Evolutionary conservation across 371 early-diverging fungal genomes (phyloP).

Genomic region (Zychaea mexicana): DNA sequence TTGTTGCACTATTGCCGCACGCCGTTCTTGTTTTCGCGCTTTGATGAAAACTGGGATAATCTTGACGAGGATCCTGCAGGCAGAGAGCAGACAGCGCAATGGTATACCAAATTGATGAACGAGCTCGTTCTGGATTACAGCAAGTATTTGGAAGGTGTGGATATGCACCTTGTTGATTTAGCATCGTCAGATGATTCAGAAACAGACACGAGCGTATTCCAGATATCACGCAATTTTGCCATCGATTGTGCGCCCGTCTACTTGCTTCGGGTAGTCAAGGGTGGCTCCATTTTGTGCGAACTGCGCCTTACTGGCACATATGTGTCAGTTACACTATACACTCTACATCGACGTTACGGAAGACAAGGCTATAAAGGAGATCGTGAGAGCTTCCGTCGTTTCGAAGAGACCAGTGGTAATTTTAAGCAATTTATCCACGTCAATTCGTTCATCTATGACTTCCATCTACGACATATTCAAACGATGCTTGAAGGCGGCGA

Average conservation of each 20-base stretch:
- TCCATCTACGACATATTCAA: conserved; percentile 72
- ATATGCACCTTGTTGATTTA: conserved; percentile 66
- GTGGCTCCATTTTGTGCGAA: conserved; percentile 76
- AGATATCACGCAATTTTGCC: conserved; percentile 16
- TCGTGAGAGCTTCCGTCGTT: conserved; percentile 41
- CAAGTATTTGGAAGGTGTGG: conserved; percentile 63
- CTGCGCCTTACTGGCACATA: conserved; percentile 69
- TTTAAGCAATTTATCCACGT: conserved; percentile 76
- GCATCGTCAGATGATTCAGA: conserved; percentile 22
- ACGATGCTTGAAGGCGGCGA: conserved; percentile 42
- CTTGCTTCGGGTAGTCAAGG: conserved; percentile 61
- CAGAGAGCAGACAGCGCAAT: conserved; percentile 25
- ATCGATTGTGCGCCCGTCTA: conserved; percentile 61
- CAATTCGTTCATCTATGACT: conserved; percentile 85
- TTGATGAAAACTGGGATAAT: conserved; percentile 33
- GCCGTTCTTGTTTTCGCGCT: conserved; percentile 58
- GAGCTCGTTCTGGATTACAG: conserved; percentile 64
- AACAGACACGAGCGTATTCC: conserved; percentile 20
- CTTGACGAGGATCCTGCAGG: conserved; percentile 20
- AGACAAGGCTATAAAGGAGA: conserved; percentile 8
- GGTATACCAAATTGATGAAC: conserved; percentile 64
- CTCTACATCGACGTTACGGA: conserved; percentile 64
- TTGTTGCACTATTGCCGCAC: conserved; percentile 70
- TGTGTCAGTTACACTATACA: conserved; percentile 75
- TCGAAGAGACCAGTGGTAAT: conserved; percentile 63